phyloP scores from a whole-genome alignment of 2,329 filamentous ascomycete species.

The Penicillium vulpinum region DNA sequence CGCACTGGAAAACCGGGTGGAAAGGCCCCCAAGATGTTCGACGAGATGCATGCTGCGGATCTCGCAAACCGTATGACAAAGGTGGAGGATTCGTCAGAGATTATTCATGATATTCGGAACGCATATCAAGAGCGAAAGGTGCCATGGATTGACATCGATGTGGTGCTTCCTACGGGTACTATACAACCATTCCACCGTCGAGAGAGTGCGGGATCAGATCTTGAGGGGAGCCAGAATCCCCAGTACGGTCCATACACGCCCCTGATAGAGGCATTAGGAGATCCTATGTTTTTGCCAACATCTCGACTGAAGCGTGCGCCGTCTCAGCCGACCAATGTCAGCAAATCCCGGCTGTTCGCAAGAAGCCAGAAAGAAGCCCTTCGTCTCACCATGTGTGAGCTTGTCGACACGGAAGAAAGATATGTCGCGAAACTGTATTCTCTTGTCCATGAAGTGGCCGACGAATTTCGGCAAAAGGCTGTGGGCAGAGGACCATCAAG shows the following conservation, averaged over 20 bases:
- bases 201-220: conserved; percentile 56
- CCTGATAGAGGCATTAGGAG: conserved; percentile 75
- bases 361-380: conserved; percentile 80
- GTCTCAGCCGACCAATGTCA: conserved; percentile 79
- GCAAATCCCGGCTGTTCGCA: conserved; percentile 73
- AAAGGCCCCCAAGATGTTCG: conserved; percentile 71
- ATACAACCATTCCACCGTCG: conserved; percentile 64
- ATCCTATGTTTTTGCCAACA: conserved; percentile 82
- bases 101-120: conserved; percentile 70
- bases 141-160: conserved; percentile 82
- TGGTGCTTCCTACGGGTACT: conserved; percentile 76
- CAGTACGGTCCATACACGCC: conserved; percentile 78
- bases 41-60: conserved; percentile 89
- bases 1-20: conserved; percentile 58
- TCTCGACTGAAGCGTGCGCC: conserved; percentile 80
- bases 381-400: conserved; percentile 82
- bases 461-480: conserved; percentile 73
- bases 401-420: conserved; percentile 90
- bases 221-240: conserved; percentile 33
- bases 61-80: conserved; percentile 80
- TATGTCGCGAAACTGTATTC: conserved; percentile 88
- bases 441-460: conserved; percentile 76
- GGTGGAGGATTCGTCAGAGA: conserved; percentile 72
- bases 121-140: conserved; percentile 79
- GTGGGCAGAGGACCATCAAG: conserved; percentile 60